These are phyloP conservation scores for Nicotiana noctiflora DNA, from an alignment of 257 asterid genomes.

Conservation along the genomic window DNA sequence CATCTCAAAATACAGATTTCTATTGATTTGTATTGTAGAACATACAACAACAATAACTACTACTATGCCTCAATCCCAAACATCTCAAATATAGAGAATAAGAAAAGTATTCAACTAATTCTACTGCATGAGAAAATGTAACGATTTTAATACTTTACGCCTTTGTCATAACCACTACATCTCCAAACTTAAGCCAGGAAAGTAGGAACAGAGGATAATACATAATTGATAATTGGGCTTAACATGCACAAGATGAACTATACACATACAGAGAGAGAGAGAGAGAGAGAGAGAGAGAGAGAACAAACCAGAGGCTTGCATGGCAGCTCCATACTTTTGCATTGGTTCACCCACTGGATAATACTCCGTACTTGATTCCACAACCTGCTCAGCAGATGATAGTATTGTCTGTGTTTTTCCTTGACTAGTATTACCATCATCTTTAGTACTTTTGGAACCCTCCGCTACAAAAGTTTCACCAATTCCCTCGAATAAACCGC, in stretches of 20 bases:
- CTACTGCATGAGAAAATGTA: neutral
- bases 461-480: conserved; percentile 12
- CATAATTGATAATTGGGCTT: neutral
- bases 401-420: conserved; percentile 19
- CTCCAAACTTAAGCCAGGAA: neutral
- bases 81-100: neutral
- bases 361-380: conserved; percentile 39
- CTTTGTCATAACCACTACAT: neutral
- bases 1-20: neutral
- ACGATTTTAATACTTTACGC: neutral
- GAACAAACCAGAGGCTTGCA: conserved; percentile 62
- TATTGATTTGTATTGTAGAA: neutral
- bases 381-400: conserved; percentile 48
- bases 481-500: conserved; percentile 14
- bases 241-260: too few species aligned
- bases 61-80: neutral
- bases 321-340: conserved; percentile 42
- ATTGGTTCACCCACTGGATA: conserved; percentile 69
- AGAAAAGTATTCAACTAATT: neutral
- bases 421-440: conserved; percentile 3
- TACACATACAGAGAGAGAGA: neutral
- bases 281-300: neutral
- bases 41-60: neutral
- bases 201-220: neutral
- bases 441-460: conserved; percentile 9